A percentile compares a stretch with the other conserved stretches of the same genome.
Conservation (phyloP, 2,329 filamentous ascomycete genomes). For the Xylariaceae sp. region DNA sequence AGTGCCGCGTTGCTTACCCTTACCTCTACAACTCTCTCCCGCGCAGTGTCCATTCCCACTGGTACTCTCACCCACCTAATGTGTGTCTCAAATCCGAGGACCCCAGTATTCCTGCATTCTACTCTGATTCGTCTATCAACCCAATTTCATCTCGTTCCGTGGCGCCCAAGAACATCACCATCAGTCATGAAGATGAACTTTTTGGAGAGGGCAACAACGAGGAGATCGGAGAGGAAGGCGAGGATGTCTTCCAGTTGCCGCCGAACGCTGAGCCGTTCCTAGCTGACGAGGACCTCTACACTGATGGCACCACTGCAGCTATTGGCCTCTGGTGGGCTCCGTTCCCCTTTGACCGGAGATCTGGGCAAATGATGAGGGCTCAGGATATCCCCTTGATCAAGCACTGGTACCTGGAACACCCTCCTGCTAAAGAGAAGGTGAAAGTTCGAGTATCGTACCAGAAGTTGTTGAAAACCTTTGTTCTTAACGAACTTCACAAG, state of each 20-base stretch:
- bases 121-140: conserved; percentile 97
- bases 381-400: conserved; percentile 97
- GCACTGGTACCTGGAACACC: conserved; percentile 97
- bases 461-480: conserved; percentile 92
- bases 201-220: conserved; percentile 79
- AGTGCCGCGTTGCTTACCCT: conserved; percentile 91
- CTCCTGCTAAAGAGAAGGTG: conserved; percentile 79
- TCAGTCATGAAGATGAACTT: conserved; percentile 90
- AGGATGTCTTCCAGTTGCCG: conserved; percentile 82
- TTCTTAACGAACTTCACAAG: conserved; percentile 94
- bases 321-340: conserved; percentile 98
- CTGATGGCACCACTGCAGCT: conserved; percentile 81
- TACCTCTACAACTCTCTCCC: conserved; percentile 96
- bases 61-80: conserved; percentile 90
- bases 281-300: conserved; percentile 83
- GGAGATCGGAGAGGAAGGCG: conserved; percentile 69
- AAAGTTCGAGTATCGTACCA: conserved; percentile 98
- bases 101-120: conserved; percentile 86
- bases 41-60: conserved; percentile 85
- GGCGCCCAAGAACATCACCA: conserved; percentile 85
- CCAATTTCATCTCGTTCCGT: conserved; percentile 94
- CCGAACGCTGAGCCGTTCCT: conserved; percentile 81
- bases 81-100: conserved; percentile 89
- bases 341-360: conserved; percentile 90
- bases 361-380: conserved; percentile 91